Evolutionary conservation across 2,329 filamentous ascomycete genomes (phyloP).

Genomic region (Raffaelea deltoideospora): DNA sequence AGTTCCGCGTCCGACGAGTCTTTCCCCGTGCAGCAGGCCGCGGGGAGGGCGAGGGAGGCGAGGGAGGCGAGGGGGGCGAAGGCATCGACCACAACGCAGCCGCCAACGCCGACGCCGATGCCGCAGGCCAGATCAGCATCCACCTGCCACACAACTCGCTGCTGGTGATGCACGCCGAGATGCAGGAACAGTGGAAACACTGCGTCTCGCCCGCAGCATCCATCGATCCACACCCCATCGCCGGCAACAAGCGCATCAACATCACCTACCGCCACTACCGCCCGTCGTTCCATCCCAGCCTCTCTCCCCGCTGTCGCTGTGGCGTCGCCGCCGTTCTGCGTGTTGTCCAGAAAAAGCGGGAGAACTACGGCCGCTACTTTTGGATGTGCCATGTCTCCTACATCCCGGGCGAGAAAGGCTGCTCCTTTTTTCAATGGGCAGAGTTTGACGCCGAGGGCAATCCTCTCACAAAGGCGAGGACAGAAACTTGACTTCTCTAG

Average conservation of each 20-base stretch:
- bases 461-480: slow-evolving; percentile 45
- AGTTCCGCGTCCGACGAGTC: slow-evolving; percentile 75
- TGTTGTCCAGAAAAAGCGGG: slow-evolving; percentile 65
- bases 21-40: too few species aligned
- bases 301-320: slow-evolving; percentile 68
- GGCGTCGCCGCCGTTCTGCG: slow-evolving; percentile 52
- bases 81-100: slow-evolving; percentile 51
- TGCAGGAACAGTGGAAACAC: slow-evolving; percentile 97
- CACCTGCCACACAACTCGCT: slow-evolving; percentile 91
- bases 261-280: slow-evolving; percentile 88
- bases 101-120: slow-evolving; percentile 32
- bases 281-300: slow-evolving; percentile 56
- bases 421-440: slow-evolving; percentile 73
- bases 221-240: slow-evolving; percentile 72
- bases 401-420: slow-evolving; percentile 52
- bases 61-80: slow-evolving; percentile 27
- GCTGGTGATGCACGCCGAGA: slow-evolving; percentile 90
- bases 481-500: not conserved
- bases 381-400: slow-evolving; percentile 84
- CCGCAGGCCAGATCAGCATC: slow-evolving; percentile 76
- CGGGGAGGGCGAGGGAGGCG: too few species aligned
- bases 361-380: slow-evolving; percentile 63
- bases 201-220: slow-evolving; percentile 58
- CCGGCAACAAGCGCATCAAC: slow-evolving; percentile 73
- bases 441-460: slow-evolving; percentile 77